Evolutionary conservation across 2,329 filamentous ascomycete genomes (phyloP), one percentile per base, ranked within the genome.

Genomic region (Raffaelea arxii): DNA sequence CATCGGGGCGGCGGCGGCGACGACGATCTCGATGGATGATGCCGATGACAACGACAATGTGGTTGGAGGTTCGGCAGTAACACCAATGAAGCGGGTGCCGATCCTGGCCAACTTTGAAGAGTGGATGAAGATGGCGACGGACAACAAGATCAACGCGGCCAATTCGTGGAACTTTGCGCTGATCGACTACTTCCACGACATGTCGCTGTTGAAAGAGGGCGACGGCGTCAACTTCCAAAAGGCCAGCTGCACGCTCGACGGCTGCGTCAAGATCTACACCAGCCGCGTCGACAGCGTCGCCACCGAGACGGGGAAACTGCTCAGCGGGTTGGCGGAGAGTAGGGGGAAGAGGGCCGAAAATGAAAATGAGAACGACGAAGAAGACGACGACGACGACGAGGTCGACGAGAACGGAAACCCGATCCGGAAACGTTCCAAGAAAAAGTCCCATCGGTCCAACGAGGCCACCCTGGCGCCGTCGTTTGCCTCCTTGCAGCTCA

Each of bases 131-230:
- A 94, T 98, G 89, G 92, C 92, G 2, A 97, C 92, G 16, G 92
- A 98, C 70, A 98, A 98, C 69, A 92, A 92, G 67, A 98, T 98
- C 73, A 98, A 97, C 62, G 91, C 92, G 42, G 81, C 84, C 49
- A 98, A 98, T 65, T 96, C 90, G 25, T 98, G 92, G 92, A 97
- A 97, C 65, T 97, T 98, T 67, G 92, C 92, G n/a, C 77, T 98
- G 18, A 98, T 98, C 61, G 92, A 98, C 65, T 98, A 98, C 67
- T 98, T 98, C 59, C 91, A 98, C 65, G 92, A 98, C 60, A 97
- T 98, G 92, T 95, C 89, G 2, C 70, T 98, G 38, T 72, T 98
- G 41, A 94, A 94, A 62, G 92, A 98, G 60, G 92, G 92, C 25
- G 89, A 98, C 53, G 85, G 90, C 14, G 90, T 98, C 65, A 98